Base-by-base conservation (phyloP, 257 asterid species). In the Primulina tabacum region DNA sequence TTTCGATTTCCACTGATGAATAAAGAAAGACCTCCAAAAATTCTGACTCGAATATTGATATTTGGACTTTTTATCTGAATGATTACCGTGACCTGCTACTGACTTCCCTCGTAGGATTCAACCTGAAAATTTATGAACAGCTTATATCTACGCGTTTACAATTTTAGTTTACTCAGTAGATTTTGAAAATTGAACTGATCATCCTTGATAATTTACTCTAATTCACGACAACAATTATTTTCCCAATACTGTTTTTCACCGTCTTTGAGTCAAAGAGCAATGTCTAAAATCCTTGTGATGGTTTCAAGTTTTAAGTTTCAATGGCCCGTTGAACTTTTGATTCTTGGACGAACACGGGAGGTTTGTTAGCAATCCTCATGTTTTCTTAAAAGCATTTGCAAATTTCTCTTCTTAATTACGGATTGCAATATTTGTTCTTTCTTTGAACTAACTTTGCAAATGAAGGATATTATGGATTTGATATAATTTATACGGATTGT, bases 161-260 rank as follows among this genome's bases (percentile, higher is more conserved):
- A 40, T 43, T 14, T 12, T 43, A 40, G 7, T 17, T 14, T 1
- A 28, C 37, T 60, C 57, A 1, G 30, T 10, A 18, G 12, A 58
- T 5, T 50, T 40, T 35, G 43, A 30, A 33, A 62, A 60, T 14
- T 8, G 20, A 56, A 76, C 43, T 38, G 24, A 58, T 56, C 57
- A 34, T 8, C 33, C 57, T 65, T 21, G 72, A 66, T 61, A 67
- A 5, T 60, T 64, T 40, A 55, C 60, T 72, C 34, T 62, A 70
- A 38, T 62, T 55, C 55, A 30, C 10, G 71, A 65, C 37, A 26
- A 67, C 17, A 16, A 33, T 47, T 17, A 43, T 37, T 9, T 74
- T 33, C 29, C 64, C 53, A 57, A 35, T 6, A 7, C 10, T 30
- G 33, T 20, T 52, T 30, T 20, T 16, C 57, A 7, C 50, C 6